Base-by-base conservation (phyloP, 306 rosid genomes). In the Nissolia schottii region DNA sequence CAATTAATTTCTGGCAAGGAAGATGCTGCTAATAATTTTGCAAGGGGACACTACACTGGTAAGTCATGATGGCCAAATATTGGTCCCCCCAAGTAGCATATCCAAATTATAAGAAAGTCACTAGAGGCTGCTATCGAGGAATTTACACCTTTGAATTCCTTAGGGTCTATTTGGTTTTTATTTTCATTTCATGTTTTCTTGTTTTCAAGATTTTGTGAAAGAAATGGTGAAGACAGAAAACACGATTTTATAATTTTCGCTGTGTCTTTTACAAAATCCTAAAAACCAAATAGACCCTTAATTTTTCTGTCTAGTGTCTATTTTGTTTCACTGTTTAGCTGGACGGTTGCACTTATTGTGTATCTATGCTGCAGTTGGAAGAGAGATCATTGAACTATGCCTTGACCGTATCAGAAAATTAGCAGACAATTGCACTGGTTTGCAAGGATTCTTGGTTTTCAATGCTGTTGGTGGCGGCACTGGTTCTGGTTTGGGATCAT, bases 381-480 rank as follows among this genome's bases (percentile, higher is more conserved):
- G 81, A 81, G 92, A 89, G 78, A 78, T 87, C 22, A 87, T 83
- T 48, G 96, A 89, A 57, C 83, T 87, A n/a, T 89, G 96, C 81
- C 87, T 89, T 40, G 96, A 89, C 57, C 88, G 92, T 63, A 68
- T 87, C 59, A 70, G 96, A 72, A 89, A 89, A 70, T 77, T 87
- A 53, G 90, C 96, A 5, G 96, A 89, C 83, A 87, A 83, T 64
- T 89, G 96, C 73, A 85, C 96, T 71, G 92, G 96, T 46, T 85
- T 89, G 78, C 96, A 89, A 77, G 96, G 92, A 67, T 89, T 89
- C 78, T 72, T 85, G 74, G 92, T 89, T 60, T 85, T 89, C 73
- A 89, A 72, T 78, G 96, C 96, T 69, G 96, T 87, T 75, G 92
- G 96, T 77, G 96, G 96, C 67, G 96, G 96, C 64, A 89, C 96